Evolutionary conservation across 2,329 filamentous ascomycete genomes (phyloP).

Genomic region (Pseudogymnoascus sp.): DNA sequence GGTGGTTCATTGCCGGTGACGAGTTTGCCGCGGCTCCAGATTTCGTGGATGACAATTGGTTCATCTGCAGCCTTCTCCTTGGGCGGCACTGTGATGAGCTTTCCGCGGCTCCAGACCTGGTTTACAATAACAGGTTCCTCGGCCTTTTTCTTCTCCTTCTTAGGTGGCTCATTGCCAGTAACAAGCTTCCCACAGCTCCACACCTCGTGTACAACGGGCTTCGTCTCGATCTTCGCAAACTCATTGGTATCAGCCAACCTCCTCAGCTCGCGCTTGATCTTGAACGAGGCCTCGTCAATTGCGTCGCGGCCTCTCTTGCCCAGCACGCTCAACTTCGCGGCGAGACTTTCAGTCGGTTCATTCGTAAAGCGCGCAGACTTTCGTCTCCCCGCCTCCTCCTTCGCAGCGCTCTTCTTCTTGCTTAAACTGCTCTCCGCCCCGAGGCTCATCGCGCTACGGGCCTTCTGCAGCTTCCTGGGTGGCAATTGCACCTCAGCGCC

Average conservation of each 20-base stretch:
- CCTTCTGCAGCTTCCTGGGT: slow-evolving; percentile 33
- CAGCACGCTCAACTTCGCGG: slow-evolving; percentile 44
- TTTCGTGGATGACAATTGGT: not conserved
- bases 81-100: slow-evolving; percentile 42
- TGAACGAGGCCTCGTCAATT: slow-evolving; percentile 40
- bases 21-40: slow-evolving; percentile 13
- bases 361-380: slow-evolving; percentile 38
- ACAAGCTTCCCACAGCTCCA: slow-evolving; percentile 13
- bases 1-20: slow-evolving; percentile 14
- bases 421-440: slow-evolving; percentile 19
- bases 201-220: slow-evolving; percentile 30
- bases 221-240: slow-evolving; percentile 50
- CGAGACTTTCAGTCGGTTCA: slow-evolving; percentile 38
- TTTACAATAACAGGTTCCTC: slow-evolving; percentile 37
- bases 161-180: slow-evolving; percentile 16
- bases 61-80: slow-evolving; percentile 27
- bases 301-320: slow-evolving; percentile 55
- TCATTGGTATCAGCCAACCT: slow-evolving; percentile 58
- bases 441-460: slow-evolving; percentile 23
- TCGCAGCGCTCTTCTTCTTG: slow-evolving; percentile 22
- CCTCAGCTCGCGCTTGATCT: slow-evolving; percentile 50
- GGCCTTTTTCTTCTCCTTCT: slow-evolving; percentile 28
- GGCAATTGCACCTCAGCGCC: slow-evolving; percentile 42
- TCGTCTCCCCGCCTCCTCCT: slow-evolving; percentile 25
- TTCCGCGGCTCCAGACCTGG: slow-evolving; percentile 60